Conservation (phyloP, 371 early-diverging fungal species). For the Lichtheimia ramosa region DNA sequence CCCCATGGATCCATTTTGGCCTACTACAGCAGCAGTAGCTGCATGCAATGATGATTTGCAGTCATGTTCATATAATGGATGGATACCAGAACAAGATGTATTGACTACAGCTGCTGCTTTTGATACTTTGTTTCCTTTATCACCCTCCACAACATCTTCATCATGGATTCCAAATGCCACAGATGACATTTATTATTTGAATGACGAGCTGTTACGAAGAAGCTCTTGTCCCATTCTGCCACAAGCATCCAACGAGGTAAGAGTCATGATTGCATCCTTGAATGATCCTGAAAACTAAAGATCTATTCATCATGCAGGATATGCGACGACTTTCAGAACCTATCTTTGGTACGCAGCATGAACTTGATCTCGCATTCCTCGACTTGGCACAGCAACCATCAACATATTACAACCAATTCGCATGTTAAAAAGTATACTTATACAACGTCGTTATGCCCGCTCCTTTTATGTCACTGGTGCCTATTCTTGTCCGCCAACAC, state of each 20-base stretch:
- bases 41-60: not conserved
- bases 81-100: not conserved
- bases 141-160: not conserved
- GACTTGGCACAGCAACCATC: not conserved
- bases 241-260: slow-evolving; percentile 3
- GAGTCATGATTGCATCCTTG: not conserved
- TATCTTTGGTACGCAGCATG: slow-evolving; percentile 1
- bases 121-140: not conserved
- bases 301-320: not conserved
- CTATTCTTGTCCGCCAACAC: not conserved
- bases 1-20: slow-evolving; percentile 3
- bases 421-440: not conserved
- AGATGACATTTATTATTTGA: too few relatives aligned
- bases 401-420: not conserved
- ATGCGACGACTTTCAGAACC: slow-evolving; percentile 7
- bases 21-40: not conserved
- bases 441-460: not conserved
- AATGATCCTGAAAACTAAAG: not conserved
- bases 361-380: not conserved
- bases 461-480: not conserved
- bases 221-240: not conserved
- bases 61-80: not conserved
- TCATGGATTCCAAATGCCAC: not conserved
- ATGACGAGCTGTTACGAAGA: too few relatives aligned
- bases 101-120: not conserved